Base-by-base conservation (phyloP, 129 eudicot species). In the Centaurea solstitialis region DNA sequence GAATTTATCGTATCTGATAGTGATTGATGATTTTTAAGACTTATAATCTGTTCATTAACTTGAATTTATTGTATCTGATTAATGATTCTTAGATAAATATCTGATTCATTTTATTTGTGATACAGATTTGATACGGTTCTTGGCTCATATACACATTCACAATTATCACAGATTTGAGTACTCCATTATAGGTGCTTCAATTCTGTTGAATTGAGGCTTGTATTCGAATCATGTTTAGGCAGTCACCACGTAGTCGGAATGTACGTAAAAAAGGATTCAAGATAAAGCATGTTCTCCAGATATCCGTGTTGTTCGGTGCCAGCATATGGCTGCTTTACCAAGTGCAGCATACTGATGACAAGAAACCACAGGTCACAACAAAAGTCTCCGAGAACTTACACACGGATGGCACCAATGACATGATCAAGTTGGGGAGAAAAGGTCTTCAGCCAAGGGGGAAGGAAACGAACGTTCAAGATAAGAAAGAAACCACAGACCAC, bases 281-380 rank as follows among this genome's bases (percentile, higher is more conserved):
- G 77, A 87, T 94, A 62, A 91, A 91, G 80, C 97, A 87, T 80
- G 97, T 86, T 64, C 70, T 91, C 24, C 95, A 90, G 35, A 53
- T 91, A 38, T 72, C 86, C 40, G 12, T 88, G 35, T 80, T 94
- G 70, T 53, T 90, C n/a, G 95, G 89, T 24, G 88, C 92, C 57
- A 79, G 93, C 65, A 30, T 91, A 41, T 91, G 97, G 95, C 79
- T 94, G 68, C 90, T 94, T 7, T 94, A 94, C 75, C 98, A 90
- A 70, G 87, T 91, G 65, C 95, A 90, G 81, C 92, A 90, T 47
- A 90, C 97, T 0, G 87, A 86, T 9, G 81, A 57, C 59, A 89
- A 90, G 86, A 87, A 82, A 45, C 24, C 33, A 40, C 67, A 80
- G 7, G 65, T 80, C 22, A 74, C 26, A 24, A 21, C 82, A 12